Conservation (phyloP, 2,329 filamentous ascomycete genomes). For the Exophiala sideris region DNA sequence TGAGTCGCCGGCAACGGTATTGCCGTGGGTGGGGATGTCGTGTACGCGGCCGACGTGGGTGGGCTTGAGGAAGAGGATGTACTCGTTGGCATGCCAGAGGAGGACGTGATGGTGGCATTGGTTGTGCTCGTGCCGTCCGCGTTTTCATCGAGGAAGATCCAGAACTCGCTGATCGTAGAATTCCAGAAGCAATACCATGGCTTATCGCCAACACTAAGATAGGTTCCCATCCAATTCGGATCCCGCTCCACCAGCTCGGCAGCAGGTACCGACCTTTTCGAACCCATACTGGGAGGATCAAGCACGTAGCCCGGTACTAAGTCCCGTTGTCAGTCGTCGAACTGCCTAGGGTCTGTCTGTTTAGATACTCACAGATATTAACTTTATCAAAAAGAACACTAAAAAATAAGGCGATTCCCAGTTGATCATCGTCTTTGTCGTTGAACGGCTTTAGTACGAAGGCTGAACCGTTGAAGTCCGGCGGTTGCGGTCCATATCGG, state of each 20-base stretch:
- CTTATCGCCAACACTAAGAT: constrained; percentile 53
- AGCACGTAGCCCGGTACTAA: constrained; percentile 38
- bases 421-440: constrained; percentile 54
- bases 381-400: constrained; percentile 62
- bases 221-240: constrained; percentile 39
- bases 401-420: constrained; percentile 64
- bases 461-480: constrained; percentile 42
- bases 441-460: constrained; percentile 53
- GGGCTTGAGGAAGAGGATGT: background rate
- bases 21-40: background rate
- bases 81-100: constrained; percentile 15
- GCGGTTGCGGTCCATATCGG: constrained; percentile 62
- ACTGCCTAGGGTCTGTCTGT: background rate
- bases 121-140: constrained; percentile 34
- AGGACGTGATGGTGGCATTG: constrained; percentile 22
- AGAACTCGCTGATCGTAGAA: constrained; percentile 62
- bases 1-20: constrained; percentile 5
- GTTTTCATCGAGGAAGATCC: constrained; percentile 60
- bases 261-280: constrained; percentile 30
- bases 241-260: constrained; percentile 15
- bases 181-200: constrained; percentile 73
- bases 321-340: background rate
- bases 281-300: constrained; percentile 28
- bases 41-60: too few relatives aligned
- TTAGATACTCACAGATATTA: constrained; percentile 44